These are phyloP conservation scores for Phytophthora sansomeana DNA, from an alignment of 352 stramenopile species.

Conservation along the genomic window DNA sequence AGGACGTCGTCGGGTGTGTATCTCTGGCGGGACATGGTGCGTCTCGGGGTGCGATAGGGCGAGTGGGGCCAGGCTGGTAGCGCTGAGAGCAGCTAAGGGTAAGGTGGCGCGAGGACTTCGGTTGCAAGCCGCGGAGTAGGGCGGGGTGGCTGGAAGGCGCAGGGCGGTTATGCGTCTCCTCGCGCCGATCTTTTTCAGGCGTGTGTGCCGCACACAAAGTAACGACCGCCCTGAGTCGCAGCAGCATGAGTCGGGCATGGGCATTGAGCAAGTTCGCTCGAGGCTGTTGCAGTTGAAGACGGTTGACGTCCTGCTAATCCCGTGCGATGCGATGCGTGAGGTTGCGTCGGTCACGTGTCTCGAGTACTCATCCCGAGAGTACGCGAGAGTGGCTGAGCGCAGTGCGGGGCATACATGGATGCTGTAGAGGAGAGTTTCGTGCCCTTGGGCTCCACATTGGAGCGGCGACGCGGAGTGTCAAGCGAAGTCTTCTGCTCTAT, in stretches of 20 bases:
- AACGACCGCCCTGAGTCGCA: constrained; percentile 3
- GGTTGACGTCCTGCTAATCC: constrained; percentile 4
- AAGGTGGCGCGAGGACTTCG: neutral
- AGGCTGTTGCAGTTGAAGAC: constrained; percentile 19
- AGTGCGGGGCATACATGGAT: constrained; percentile 8
- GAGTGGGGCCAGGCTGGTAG: constrained; percentile 18
- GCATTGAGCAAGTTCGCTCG: no score
- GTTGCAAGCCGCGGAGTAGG: constrained; percentile 5
- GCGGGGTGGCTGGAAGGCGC: neutral
- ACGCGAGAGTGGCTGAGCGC: no score
- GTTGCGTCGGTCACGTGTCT: constrained; percentile 2
- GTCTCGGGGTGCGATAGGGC: constrained; percentile 17
- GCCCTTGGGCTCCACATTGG: no score
- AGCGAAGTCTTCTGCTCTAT: constrained; percentile 13
- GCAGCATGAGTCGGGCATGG: neutral
- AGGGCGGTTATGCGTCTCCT: constrained; percentile 39
- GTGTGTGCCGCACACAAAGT: constrained; percentile 31
- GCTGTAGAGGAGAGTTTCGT: constrained; percentile 34
- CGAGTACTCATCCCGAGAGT: neutral
- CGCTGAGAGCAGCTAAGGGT: constrained; percentile 9
- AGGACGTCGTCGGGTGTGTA: constrained; percentile 88
- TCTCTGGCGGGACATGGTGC: constrained; percentile 68
- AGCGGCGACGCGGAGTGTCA: neutral
- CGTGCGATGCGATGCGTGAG: neutral
- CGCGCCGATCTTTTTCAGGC: constrained; percentile 34